Evolutionary conservation across 805 yeast genomes (phyloP).

Genomic region (Cyberlindnera saturnus): DNA sequence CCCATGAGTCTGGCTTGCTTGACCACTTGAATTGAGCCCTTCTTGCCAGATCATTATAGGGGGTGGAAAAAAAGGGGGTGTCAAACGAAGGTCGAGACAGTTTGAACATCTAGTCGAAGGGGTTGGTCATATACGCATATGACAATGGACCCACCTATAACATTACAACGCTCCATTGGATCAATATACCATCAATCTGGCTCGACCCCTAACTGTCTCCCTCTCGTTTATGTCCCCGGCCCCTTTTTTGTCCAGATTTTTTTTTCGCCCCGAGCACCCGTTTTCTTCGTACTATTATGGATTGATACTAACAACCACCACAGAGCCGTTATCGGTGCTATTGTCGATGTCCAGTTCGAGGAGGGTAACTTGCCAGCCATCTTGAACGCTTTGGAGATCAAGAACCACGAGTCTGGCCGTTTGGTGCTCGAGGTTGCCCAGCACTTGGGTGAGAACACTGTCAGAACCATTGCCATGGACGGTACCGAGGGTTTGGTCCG

Average conservation of each 20-base stretch:
- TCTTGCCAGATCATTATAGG: not conserved
- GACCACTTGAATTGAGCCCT: too few species aligned
- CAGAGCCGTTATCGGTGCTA: constrained; percentile 98
- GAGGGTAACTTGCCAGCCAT: constrained; percentile 96
- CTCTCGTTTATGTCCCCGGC: not conserved
- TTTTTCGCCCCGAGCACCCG: not conserved
- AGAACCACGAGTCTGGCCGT: constrained; percentile 66
- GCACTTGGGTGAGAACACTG: constrained; percentile 99
- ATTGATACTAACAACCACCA: constrained; percentile 16
- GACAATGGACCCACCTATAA: too few species aligned
- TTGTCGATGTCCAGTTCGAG: constrained; percentile 97
- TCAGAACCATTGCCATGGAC: constrained; percentile 99
- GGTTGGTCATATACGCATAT: too few species aligned
- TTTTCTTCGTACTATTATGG: not conserved
- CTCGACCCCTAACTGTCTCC: not conserved
- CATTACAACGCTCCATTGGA: too few species aligned
- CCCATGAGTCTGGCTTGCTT: too few species aligned
- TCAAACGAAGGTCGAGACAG: too few species aligned
- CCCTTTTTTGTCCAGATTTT: not conserved
- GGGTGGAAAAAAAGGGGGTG: not conserved
- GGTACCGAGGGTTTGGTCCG: constrained; percentile 99
- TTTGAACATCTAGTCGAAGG: too few species aligned
- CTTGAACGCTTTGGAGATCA: constrained; percentile 91
- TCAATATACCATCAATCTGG: too few species aligned
- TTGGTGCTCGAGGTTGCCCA: constrained; percentile 98